Percentiles rank a stretch among this genome's conserved stretches.
Conservation (phyloP, 2,329 filamentous ascomycete species). For the Penicillium sp. region DNA sequence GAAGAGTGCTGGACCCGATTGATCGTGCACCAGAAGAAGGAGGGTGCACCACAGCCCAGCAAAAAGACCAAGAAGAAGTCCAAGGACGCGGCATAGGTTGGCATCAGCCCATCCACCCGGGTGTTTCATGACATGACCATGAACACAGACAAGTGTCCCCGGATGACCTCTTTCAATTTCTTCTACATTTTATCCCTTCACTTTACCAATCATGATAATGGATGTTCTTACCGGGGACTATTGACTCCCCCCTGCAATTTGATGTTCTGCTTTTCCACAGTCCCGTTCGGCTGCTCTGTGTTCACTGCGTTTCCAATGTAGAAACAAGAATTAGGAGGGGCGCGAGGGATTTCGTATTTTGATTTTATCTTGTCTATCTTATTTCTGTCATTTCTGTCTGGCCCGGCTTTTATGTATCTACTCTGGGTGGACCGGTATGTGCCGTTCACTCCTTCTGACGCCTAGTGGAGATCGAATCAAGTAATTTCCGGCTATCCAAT, state of each 20-base stretch:
- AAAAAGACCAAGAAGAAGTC: conserved; percentile 60
- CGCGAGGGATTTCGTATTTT: conserved; percentile 18
- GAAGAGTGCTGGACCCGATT: conserved; percentile 87
- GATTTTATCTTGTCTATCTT: conserved; percentile 12
- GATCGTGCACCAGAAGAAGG: conserved; percentile 79
- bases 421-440: conserved; percentile 6
- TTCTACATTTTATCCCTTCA: not conserved
- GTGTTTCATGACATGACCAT: not conserved
- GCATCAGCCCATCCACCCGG: not conserved
- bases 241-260: conserved; percentile 6
- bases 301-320: conserved; percentile 23
- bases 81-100: conserved; percentile 34
- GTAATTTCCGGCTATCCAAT: not conserved
- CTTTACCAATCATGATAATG: conserved; percentile 3
- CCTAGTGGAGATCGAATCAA: conserved; percentile 6
- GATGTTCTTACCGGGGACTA: conserved; percentile 4
- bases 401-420: conserved; percentile 4
- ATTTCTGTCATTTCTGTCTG: conserved; percentile 9
- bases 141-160: not conserved
- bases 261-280: not conserved
- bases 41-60: conserved; percentile 49
- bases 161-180: not conserved
- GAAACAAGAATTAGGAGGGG: conserved; percentile 29
- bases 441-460: conserved; percentile 13
- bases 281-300: conserved; percentile 13